Percentiles rank a stretch among this genome's conserved stretches.
Evolutionary conservation across 2,329 filamentous ascomycete species (phyloP).

Genomic region (Chrysosporium keratinophilum): DNA sequence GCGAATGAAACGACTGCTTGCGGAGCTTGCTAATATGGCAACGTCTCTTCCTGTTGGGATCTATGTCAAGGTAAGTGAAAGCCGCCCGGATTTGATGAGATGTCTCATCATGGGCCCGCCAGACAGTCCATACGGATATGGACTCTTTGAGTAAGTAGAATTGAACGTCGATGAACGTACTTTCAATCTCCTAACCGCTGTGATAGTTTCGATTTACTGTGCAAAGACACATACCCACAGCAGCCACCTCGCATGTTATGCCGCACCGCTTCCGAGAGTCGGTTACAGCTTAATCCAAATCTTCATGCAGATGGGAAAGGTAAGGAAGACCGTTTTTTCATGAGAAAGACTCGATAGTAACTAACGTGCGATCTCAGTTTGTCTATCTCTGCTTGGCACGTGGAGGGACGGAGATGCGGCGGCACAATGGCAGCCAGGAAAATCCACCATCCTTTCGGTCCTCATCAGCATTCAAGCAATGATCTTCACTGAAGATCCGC

Average conservation of each 20-base stretch:
- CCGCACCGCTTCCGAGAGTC: conserved; percentile 36
- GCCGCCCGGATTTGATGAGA: conserved; percentile 43
- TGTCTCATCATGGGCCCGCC: conserved; percentile 41
- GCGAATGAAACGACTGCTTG: conserved; percentile 42
- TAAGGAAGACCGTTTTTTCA: conserved; percentile 18
- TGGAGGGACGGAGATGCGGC: conserved; percentile 36
- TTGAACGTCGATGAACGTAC: not conserved
- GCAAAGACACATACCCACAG: conserved; percentile 34
- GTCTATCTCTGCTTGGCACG: conserved; percentile 42
- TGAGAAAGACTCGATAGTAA: not conserved
- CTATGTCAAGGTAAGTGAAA: conserved; percentile 39
- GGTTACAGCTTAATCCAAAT: conserved; percentile 42
- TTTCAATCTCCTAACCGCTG: not conserved
- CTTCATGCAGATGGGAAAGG: conserved; percentile 42
- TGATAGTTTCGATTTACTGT: conserved; percentile 41
- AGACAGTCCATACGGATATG: conserved; percentile 45
- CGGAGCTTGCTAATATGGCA: conserved; percentile 38
- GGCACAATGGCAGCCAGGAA: conserved; percentile 36
- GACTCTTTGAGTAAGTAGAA: conserved; percentile 39
- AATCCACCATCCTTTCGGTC: conserved; percentile 44
- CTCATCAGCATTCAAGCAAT: conserved; percentile 49
- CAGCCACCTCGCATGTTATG: conserved; percentile 36
- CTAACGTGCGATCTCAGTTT: conserved; percentile 29
- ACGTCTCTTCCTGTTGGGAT: conserved; percentile 44
- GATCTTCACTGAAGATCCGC: conserved; percentile 47